A percentile compares a stretch with the other conserved stretches of the same genome.
These are phyloP conservation scores for Solanum corneliomulleri DNA, from an alignment of 257 asterid genomes.

Conservation along the genomic window DNA sequence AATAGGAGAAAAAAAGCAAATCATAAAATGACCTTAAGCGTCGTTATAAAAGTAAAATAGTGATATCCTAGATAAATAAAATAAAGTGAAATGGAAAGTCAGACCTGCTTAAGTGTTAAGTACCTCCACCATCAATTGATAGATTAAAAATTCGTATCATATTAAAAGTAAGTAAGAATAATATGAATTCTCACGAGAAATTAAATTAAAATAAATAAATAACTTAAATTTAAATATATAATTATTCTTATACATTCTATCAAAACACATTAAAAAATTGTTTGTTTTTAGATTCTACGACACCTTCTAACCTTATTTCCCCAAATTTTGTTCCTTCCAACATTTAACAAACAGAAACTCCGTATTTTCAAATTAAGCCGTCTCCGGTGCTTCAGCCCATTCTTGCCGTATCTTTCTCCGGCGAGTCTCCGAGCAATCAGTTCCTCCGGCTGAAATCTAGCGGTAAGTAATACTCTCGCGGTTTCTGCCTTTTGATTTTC, in stretches of 20 bases:
- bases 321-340: background rate
- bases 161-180: too few relatives aligned
- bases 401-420: background rate
- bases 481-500: background rate
- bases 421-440: background rate
- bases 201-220: too few relatives aligned
- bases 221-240: too few relatives aligned
- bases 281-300: too few relatives aligned
- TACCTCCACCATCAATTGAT: too few relatives aligned
- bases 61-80: too few relatives aligned
- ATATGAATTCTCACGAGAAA: accelerated
- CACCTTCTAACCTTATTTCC: background rate
- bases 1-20: too few relatives aligned
- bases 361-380: background rate
- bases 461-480: background rate
- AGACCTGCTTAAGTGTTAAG: background rate
- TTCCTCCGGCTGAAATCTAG: background rate
- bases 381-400: background rate
- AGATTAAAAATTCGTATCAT: too few relatives aligned
- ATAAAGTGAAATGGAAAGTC: too few relatives aligned
- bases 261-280: accelerated
- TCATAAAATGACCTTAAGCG: too few relatives aligned
- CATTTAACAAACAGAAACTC: background rate
- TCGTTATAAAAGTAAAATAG: too few relatives aligned
- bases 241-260: background rate